Percentiles rank a stretch among this genome's conserved stretches.
phyloP scores from a whole-genome alignment of 352 stramenopile genomes.

The Peronosclerospora sorghi region DNA sequence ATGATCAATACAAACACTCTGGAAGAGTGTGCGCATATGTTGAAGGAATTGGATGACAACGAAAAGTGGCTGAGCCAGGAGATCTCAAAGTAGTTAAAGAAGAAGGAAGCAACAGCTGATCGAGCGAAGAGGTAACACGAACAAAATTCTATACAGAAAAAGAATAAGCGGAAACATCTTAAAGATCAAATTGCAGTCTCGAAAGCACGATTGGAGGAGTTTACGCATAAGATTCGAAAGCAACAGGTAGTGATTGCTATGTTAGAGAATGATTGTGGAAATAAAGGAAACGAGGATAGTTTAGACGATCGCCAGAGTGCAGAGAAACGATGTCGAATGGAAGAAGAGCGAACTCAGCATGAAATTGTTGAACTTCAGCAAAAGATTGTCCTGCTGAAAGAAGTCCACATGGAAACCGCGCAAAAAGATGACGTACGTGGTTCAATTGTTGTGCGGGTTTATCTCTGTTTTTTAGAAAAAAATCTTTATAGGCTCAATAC shows the following conservation, averaged over 20 bases:
- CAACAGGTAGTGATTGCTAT: slow-evolving; percentile 39
- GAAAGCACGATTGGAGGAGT: slow-evolving; percentile 30
- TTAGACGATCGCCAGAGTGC: slow-evolving; percentile 17
- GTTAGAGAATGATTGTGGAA: slow-evolving; percentile 27
- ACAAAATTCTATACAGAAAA: slow-evolving; percentile 15
- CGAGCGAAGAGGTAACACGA: slow-evolving; percentile 26
- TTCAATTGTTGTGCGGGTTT: too few relatives aligned
- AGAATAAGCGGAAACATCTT: slow-evolving; percentile 22
- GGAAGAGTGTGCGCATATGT: slow-evolving; percentile 63
- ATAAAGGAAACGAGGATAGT: slow-evolving; percentile 11
- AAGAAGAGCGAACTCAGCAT: slow-evolving; percentile 29
- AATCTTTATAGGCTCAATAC: too few relatives aligned
- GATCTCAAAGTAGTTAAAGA: slow-evolving; percentile 37
- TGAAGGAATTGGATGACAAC: slow-evolving; percentile 63
- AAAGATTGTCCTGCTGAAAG: slow-evolving; percentile 51
- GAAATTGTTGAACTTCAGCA: slow-evolving; percentile 48
- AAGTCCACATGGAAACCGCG: too few relatives aligned
- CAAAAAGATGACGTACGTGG: too few relatives aligned
- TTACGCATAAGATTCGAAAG: slow-evolving; percentile 33
- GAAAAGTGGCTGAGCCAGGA: slow-evolving; percentile 34
- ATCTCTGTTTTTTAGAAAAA: too few relatives aligned
- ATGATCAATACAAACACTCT: slow-evolving; percentile 59
- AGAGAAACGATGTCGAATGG: slow-evolving; percentile 20
- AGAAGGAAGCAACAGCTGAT: slow-evolving; percentile 13
- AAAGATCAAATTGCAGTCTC: slow-evolving; percentile 23